A percentile compares a stretch with the other conserved stretches of the same genome.
phyloP scores from a whole-genome alignment of 306 rosid genomes.

The Fagus sylvatica region DNA sequence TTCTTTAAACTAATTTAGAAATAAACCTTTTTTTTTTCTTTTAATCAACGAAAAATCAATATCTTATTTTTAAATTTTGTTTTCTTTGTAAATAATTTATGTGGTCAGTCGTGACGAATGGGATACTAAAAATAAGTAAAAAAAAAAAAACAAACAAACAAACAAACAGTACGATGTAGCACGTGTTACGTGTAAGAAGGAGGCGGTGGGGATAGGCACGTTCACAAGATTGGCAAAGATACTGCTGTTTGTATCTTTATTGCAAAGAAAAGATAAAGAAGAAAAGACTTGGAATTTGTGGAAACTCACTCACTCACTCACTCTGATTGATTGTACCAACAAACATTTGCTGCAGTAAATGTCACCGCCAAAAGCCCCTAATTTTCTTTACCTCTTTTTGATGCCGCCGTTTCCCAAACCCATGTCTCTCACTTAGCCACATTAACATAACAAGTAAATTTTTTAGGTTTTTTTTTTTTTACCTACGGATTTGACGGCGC shows the following conservation, averaged over 20 bases:
- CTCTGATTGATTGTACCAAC: no score
- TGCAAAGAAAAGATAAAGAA: not conserved
- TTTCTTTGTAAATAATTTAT: no score
- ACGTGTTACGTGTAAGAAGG: slow-evolving; percentile 60
- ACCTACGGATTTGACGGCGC: slow-evolving; percentile 37
- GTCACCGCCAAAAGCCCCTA: slow-evolving; percentile 23
- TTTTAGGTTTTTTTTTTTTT: not conserved
- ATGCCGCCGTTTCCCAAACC: slow-evolving; percentile 9
- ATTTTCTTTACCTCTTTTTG: not conserved
- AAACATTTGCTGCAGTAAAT: not conserved
- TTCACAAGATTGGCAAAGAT: slow-evolving; percentile 37
- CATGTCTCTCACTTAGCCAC: not conserved
- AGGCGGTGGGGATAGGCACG: slow-evolving; percentile 3
- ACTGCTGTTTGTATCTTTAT: slow-evolving; percentile 15
- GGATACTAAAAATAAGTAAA: not conserved
- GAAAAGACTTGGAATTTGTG: not conserved
- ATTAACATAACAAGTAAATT: no score
- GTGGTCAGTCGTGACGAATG: no score
- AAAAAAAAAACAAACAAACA: not conserved
- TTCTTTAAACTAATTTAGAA: no score
- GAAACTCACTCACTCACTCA: not conserved
- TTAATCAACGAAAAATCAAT: no score
- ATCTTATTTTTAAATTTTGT: no score
- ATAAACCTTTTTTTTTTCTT: no score
- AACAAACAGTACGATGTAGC: slow-evolving; percentile 30